phyloP scores from a whole-genome alignment of 495 filamentous ascomycete genomes.

The Antarctomyces pellizariae region DNA sequence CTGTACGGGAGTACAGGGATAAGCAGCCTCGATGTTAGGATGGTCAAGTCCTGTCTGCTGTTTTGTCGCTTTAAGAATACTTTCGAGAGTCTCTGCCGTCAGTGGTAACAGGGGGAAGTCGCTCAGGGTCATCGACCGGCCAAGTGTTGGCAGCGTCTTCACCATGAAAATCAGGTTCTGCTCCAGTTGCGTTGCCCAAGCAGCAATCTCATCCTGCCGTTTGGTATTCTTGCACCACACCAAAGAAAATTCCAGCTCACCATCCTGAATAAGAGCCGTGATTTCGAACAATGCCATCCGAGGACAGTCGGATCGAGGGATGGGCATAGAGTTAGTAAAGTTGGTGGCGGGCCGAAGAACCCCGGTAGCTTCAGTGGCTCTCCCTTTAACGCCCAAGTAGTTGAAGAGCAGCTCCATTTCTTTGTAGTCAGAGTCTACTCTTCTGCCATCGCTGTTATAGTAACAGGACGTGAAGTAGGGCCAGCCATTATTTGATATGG shows the following conservation, averaged over 20 bases:
- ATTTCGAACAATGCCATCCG: slow-evolving; percentile 11
- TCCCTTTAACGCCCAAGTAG: slow-evolving; percentile 18
- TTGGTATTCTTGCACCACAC: slow-evolving; percentile 13
- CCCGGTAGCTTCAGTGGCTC: slow-evolving; percentile 6
- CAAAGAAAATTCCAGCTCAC: slow-evolving; percentile 11
- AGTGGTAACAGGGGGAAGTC: slow-evolving; percentile 12
- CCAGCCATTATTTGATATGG: slow-evolving; percentile 18
- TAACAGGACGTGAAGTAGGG: slow-evolving; percentile 21
- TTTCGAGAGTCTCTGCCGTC: slow-evolving; percentile 9
- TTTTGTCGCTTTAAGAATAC: slow-evolving; percentile 2
- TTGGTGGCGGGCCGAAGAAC: too few relatives aligned
- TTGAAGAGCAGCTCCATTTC: slow-evolving; percentile 16
- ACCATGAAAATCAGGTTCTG: slow-evolving; percentile 7
- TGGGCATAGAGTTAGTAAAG: too few relatives aligned
- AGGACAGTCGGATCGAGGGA: too few relatives aligned
- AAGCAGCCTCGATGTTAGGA: slow-evolving; percentile 33
- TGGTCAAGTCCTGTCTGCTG: slow-evolving; percentile 16
- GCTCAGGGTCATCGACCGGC: slow-evolving; percentile 13
- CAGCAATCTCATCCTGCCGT: slow-evolving; percentile 13
- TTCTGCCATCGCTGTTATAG: neutral
- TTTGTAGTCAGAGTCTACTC: slow-evolving; percentile 2
- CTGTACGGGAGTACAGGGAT: slow-evolving; percentile 47
- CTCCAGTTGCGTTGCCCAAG: slow-evolving; percentile 14
- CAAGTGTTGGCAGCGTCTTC: slow-evolving; percentile 22
- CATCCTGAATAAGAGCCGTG: slow-evolving; percentile 9